Base-by-base conservation (phyloP, 106 monocot genomes). In the Dendrobium huoshanense region DNA sequence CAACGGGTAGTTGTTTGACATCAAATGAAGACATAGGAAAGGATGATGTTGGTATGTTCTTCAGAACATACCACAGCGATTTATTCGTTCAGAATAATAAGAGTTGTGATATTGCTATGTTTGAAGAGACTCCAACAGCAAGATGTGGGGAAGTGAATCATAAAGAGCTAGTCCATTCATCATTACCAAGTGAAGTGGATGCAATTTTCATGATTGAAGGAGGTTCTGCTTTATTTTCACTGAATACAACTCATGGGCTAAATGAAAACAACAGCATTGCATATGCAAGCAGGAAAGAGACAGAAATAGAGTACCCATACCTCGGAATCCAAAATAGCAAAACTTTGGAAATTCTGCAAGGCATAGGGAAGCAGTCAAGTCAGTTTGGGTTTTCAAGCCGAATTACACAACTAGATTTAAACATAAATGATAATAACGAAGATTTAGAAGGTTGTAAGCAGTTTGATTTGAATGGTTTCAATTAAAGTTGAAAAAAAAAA, bases 391-490 rank as follows among this genome's bases (percentile, higher is more conserved):
- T 29, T 42, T 56, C 47, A 80, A 45, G 68, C 25, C 45, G 47
- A 15, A 67, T 3, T 27, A 2, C 68, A 80, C 29, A 45, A 9
- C 7, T 72, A 29, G 80, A 80, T 54, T 47, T 80, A 37, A 80
- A 80, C 22, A 72, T 73, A 18, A 4, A 73, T 47, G 80, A 80
- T 44, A 59, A 84, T 16, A 79, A 51, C 61, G 80, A 79, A 37
- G 49, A 16, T 15, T n/a, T 17, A 64, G 54, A 64, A 42, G 55
- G 22, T 42, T 84, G 76, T 72, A 86, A 83, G 27, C 76, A 86
- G 29, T 85, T 91, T 81, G 91, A 88, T 55, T 85, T 91, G 81
- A 91, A 91, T 77, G 84, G 83, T 77, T 75, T 87, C 22, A 82
- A 76, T 75, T 88, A 81, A 67, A 27, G 7, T 67, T 29, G 5